Percentiles rank a stretch among this genome's conserved stretches.
phyloP scores from a whole-genome alignment of 768 basidiomycete species.

The Strobilomyces confusus region DNA sequence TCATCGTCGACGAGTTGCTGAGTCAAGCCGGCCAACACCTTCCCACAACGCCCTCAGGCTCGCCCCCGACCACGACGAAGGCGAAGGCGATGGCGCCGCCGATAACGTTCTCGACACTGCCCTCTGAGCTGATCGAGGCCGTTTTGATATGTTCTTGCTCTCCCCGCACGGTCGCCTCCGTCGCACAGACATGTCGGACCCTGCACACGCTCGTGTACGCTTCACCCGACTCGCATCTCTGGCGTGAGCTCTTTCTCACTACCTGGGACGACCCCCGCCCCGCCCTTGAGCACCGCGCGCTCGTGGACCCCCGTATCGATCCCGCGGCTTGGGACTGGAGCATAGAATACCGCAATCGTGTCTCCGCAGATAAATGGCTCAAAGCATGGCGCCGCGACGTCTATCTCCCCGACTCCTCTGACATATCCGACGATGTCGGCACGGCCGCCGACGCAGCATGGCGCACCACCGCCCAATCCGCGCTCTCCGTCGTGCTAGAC shows the following conservation, averaged over 20 bases:
- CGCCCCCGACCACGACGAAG: neutral
- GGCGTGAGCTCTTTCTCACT: slow-evolving; percentile 46
- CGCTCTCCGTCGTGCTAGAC: slow-evolving; percentile 31
- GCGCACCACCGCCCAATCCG: slow-evolving; percentile 6
- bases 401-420: too few species aligned
- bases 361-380: slow-evolving; percentile 20
- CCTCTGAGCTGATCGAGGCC: slow-evolving; percentile 40
- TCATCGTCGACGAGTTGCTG: neutral
- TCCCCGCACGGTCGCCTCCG: slow-evolving; percentile 33
- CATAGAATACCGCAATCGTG: slow-evolving; percentile 21
- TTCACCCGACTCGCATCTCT: slow-evolving; percentile 37
- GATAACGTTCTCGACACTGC: slow-evolving; percentile 22
- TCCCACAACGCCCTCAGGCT: neutral
- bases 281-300: slow-evolving; percentile 25
- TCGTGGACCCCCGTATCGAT: slow-evolving; percentile 23
- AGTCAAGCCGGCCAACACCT: neutral
- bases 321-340: slow-evolving; percentile 22
- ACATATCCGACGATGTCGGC: neutral
- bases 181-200: slow-evolving; percentile 35
- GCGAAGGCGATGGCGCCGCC: neutral
- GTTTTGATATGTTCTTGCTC: slow-evolving; percentile 28
- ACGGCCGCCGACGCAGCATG: neutral
- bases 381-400: slow-evolving; percentile 23
- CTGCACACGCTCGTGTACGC: slow-evolving; percentile 35
- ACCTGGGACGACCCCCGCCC: slow-evolving; percentile 49